Evolutionary conservation across 1,139 yeast genomes (phyloP).

Genomic region (Spathaspora sp.): DNA sequence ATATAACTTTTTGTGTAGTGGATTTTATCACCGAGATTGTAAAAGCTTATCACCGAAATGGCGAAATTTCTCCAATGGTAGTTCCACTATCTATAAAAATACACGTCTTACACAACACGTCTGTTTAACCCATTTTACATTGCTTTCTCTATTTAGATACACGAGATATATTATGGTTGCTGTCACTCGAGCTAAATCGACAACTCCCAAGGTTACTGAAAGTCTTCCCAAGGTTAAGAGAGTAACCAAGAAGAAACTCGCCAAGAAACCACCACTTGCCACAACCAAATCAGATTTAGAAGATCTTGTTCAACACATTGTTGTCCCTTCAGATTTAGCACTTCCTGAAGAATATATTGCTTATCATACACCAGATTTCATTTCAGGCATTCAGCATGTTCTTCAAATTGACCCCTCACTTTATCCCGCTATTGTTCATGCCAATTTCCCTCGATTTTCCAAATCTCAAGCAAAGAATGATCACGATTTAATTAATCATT

Average conservation of each 20-base stretch:
- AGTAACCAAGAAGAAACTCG: not conserved
- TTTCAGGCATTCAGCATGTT: conserved; percentile 41
- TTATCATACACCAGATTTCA: conserved; percentile 45
- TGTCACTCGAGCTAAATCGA: conserved; percentile 8
- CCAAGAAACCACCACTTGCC: conserved; percentile 7
- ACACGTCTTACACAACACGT: not conserved
- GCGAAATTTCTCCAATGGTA: not conserved
- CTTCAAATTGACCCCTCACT: conserved; percentile 44
- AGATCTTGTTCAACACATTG: conserved; percentile 26
- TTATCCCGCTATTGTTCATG: conserved; percentile 31
- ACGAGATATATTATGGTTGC: conserved; percentile 5
- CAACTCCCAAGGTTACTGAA: not conserved
- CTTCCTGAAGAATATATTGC: conserved; percentile 43
- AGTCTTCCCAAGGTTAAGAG: not conserved
- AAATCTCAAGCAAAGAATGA: conserved; percentile 3
- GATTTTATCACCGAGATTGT: not conserved
- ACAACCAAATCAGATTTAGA: conserved; percentile 21
- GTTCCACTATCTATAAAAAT: not conserved
- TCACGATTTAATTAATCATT: conserved; percentile 29
- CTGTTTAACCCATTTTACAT: not conserved
- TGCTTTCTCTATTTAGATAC: not conserved
- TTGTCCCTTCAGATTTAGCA: conserved; percentile 23
- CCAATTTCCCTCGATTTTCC: conserved; percentile 31
- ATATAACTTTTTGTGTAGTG: not conserved
- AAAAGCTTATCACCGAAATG: not conserved